Evolutionary conservation across 345 rosid species (phyloP).

Genomic region (Salix purpurea): DNA sequence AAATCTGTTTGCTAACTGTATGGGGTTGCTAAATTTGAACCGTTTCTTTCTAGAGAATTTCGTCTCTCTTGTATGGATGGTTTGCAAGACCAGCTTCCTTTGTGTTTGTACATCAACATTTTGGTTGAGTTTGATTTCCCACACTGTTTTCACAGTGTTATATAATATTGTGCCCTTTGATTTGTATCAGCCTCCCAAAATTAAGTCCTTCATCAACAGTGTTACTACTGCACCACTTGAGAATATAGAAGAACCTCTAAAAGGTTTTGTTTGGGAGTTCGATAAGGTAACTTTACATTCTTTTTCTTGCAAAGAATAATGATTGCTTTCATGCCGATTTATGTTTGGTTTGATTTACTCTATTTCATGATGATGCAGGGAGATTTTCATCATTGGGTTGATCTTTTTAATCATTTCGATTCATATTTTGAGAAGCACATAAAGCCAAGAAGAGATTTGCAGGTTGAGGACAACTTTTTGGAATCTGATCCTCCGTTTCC

Average conservation of each 20-base stretch:
- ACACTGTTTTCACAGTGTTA: background rate
- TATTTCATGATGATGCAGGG: constrained; percentile 52
- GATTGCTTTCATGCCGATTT: background rate
- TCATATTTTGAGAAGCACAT: constrained; percentile 85
- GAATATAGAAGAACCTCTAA: constrained; percentile 72
- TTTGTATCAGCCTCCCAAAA: constrained; percentile 77
- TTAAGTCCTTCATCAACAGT: constrained; percentile 69
- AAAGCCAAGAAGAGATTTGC: constrained; percentile 80
- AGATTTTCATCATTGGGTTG: constrained; percentile 98
- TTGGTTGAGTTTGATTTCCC: background rate
- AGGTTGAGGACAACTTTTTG: constrained; percentile 62
- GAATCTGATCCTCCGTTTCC: constrained; percentile 78
- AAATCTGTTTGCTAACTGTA: background rate
- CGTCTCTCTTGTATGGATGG: background rate
- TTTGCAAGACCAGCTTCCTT: background rate
- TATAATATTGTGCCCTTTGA: background rate
- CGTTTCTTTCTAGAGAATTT: background rate
- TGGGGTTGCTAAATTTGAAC: background rate
- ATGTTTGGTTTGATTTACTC: constrained; percentile 10
- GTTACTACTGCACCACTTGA: constrained; percentile 67
- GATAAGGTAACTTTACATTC: constrained; percentile 58
- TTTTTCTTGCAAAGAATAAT: background rate
- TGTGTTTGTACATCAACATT: background rate
- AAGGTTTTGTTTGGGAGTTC: constrained; percentile 80
- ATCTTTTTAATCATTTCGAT: constrained; percentile 90